phyloP scores from a whole-genome alignment of 768 basidiomycete species.

The Amanita polypyramis region DNA sequence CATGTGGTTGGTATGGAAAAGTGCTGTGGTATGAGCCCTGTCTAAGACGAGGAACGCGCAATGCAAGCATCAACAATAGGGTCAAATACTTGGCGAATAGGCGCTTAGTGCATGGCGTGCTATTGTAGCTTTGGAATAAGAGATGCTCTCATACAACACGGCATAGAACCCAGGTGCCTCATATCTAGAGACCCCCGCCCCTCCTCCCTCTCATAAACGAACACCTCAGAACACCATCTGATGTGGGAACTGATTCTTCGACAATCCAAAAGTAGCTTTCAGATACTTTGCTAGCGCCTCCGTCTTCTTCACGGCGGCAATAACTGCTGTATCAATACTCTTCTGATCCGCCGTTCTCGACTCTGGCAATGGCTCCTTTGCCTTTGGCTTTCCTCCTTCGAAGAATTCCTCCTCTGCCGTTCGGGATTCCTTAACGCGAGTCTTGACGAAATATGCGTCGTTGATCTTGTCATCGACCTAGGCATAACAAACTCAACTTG shows the following conservation, averaged over 20 bases:
- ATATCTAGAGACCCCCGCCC: conserved; percentile 10
- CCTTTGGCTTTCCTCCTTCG: conserved; percentile 84
- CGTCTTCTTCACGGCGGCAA: conserved; percentile 83
- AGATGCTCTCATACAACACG: conserved; percentile 25
- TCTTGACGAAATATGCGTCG: conserved; percentile 90
- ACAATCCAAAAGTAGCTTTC: conserved; percentile 84
- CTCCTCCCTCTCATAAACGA: conserved; percentile 11
- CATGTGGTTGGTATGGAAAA: conserved; percentile 2
- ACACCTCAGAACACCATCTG: conserved; percentile 71
- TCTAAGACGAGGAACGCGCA: conserved; percentile 20
- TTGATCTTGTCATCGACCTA: conserved; percentile 86
- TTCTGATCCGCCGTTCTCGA: conserved; percentile 90
- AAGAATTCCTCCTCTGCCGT: conserved; percentile 98
- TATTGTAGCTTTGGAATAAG: conserved; percentile 13
- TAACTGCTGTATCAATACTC: conserved; percentile 66
- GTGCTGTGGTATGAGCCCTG: conserved; percentile 8
- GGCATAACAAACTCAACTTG: conserved; percentile 3
- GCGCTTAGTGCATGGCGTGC: conserved; percentile 17
- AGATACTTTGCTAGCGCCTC: conserved; percentile 90
- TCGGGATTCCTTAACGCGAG: conserved; percentile 50
- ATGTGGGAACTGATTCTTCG: conserved; percentile 97
- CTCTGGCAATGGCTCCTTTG: conserved; percentile 78
- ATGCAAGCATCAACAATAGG: conserved; percentile 20
- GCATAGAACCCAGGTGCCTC: conserved; percentile 19
- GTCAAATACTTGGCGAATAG: not conserved